phyloP scores from a whole-genome alignment of 805 yeast genomes.

The Candida nitratophila region DNA sequence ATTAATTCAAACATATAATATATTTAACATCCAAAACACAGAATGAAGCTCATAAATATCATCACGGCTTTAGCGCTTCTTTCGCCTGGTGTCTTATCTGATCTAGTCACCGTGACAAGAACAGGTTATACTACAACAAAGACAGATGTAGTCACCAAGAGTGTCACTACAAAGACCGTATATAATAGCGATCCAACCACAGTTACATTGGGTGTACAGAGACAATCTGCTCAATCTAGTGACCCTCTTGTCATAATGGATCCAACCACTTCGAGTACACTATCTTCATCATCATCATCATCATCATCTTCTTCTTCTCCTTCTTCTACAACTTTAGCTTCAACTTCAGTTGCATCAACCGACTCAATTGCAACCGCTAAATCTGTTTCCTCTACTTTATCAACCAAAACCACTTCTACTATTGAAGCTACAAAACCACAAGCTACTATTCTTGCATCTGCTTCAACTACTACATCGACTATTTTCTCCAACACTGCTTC shows the following conservation, averaged over 20 bases:
- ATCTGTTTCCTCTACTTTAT: not conserved
- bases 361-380: not conserved
- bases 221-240: conserved; percentile 9
- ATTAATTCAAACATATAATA: not conserved
- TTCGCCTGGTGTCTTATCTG: conserved; percentile 1
- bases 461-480: conserved; percentile 6
- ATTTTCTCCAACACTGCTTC: conserved; percentile 2
- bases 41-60: not conserved
- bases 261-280: not conserved
- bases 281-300: conserved; percentile 1
- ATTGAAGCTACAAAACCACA: not conserved
- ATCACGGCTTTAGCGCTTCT: not conserved
- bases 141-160: conserved; percentile 5
- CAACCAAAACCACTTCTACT: conserved; percentile 1
- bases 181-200: conserved; percentile 6
- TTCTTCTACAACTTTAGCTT: not conserved
- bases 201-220: conserved; percentile 4
- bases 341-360: not conserved
- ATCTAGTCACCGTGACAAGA: conserved; percentile 9
- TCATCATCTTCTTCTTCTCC: no score
- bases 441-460: conserved; percentile 4
- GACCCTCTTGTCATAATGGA: no score
- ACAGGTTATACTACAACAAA: conserved; percentile 27
- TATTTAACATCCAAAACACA: not conserved
- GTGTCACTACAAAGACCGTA: conserved; percentile 7